Evolutionary conservation across 1,139 yeast genomes (phyloP).

Genomic region (Hansenula lynferdii): DNA sequence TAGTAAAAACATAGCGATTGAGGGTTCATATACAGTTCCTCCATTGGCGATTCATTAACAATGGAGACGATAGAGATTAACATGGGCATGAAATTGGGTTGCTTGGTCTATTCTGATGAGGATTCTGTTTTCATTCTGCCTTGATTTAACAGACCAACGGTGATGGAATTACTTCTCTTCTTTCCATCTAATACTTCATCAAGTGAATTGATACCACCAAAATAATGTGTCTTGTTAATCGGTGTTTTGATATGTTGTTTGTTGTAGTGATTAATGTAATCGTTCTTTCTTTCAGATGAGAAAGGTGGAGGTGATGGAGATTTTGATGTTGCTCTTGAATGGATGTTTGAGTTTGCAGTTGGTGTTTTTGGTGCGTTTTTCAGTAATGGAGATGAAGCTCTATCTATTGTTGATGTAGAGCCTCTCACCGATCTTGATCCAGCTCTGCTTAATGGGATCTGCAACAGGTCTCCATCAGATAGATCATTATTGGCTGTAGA

Average conservation of each 20-base stretch:
- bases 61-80: too few relatives aligned
- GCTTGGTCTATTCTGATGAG: too few relatives aligned
- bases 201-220: conserved; percentile 11
- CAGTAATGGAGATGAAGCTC: conserved; percentile 26
- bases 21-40: too few relatives aligned
- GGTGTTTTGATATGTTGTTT: conserved; percentile 28
- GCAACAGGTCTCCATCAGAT: background rate
- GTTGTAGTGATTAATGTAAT: conserved; percentile 42
- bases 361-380: conserved; percentile 27
- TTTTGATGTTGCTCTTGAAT: conserved; percentile 10
- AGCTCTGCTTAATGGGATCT: background rate
- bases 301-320: background rate
- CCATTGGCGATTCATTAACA: too few relatives aligned
- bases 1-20: too few relatives aligned
- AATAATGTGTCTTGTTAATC: conserved; percentile 28
- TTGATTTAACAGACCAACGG: conserved; percentile 1
- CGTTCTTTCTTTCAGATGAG: conserved; percentile 13
- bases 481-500: background rate
- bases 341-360: conserved; percentile 25
- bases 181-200: conserved; percentile 21
- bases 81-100: too few relatives aligned
- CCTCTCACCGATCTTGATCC: background rate
- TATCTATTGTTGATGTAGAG: conserved; percentile 7
- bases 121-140: background rate
- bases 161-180: conserved; percentile 1